Percentiles rank a stretch among this genome's conserved stretches.
These are phyloP conservation scores for Starmerella apicola DNA, from an alignment of 805 yeast species.

Conservation along the genomic window DNA sequence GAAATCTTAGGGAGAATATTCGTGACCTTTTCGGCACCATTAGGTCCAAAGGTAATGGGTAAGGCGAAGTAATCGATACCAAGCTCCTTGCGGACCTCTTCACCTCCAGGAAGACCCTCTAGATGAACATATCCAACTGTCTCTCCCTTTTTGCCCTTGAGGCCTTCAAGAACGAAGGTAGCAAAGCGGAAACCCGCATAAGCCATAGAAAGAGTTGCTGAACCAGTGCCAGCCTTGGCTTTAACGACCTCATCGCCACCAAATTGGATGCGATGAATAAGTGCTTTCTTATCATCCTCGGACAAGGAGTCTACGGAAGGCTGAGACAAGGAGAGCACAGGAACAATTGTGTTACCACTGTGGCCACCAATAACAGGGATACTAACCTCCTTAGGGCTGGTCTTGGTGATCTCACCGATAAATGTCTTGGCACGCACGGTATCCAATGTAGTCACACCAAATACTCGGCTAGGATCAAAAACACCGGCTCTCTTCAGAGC, in stretches of 20 bases:
- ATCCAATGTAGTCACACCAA: constrained; percentile 86
- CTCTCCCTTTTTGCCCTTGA: constrained; percentile 29
- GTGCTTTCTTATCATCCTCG: constrained; percentile 35
- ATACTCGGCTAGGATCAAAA: constrained; percentile 57
- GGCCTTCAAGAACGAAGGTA: constrained; percentile 37
- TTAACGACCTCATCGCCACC: constrained; percentile 96
- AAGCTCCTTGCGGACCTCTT: constrained; percentile 56
- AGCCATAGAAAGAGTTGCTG: constrained; percentile 94
- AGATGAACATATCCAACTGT: constrained; percentile 35
- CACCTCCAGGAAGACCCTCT: constrained; percentile 33
- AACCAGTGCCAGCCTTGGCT: constrained; percentile 90
- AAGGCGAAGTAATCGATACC: constrained; percentile 70
- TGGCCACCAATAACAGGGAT: constrained; percentile 87
- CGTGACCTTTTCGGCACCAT: constrained; percentile 59
- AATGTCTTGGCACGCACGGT: constrained; percentile 79
- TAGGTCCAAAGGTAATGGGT: constrained; percentile 57
- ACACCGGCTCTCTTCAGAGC: constrained; percentile 55
- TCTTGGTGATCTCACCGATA: constrained; percentile 42
- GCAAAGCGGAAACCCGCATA: constrained; percentile 81
- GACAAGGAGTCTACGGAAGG: constrained; percentile 30
- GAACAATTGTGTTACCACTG: constrained; percentile 90
- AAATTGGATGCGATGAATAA: constrained; percentile 82
- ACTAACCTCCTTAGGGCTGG: constrained; percentile 36
- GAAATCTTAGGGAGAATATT: constrained; percentile 53
- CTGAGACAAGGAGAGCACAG: constrained; percentile 45